A percentile compares a stretch with the other conserved stretches of the same genome.
phyloP scores from a whole-genome alignment of 1,284 basidiomycete genomes.

The Cutaneotrichosporon curvatum region DNA sequence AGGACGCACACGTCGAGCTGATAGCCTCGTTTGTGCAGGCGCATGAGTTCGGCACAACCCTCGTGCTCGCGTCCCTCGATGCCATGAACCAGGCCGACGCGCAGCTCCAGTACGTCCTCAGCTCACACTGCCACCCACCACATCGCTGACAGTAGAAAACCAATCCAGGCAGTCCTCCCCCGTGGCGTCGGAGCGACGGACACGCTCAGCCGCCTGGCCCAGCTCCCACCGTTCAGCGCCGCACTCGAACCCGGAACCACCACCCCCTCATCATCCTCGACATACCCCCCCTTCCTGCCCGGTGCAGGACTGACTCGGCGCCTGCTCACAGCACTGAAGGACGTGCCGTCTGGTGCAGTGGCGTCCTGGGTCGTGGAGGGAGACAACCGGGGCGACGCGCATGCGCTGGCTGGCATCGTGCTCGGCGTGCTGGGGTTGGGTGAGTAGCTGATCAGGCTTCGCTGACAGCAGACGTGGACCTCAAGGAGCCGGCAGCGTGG shows the following conservation, averaged over 20 bases:
- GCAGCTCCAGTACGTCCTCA: conserved; percentile 60
- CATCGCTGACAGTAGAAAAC: conserved; percentile 16
- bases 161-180: conserved; percentile 43
- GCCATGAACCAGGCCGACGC: conserved; percentile 62
- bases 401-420: conserved; percentile 52
- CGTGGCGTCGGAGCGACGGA: conserved; percentile 45
- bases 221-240: conserved; percentile 47
- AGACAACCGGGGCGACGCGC: conserved; percentile 67
- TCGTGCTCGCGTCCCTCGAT: conserved; percentile 68
- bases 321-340: conserved; percentile 51
- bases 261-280: conserved; percentile 25
- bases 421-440: neutral
- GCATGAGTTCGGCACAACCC: conserved; percentile 51
- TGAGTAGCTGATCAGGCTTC: neutral
- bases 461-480: conserved; percentile 13
- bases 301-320: conserved; percentile 65
- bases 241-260: conserved; percentile 1
- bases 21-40: conserved; percentile 54
- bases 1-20: conserved; percentile 58
- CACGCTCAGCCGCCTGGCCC: conserved; percentile 48
- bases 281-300: conserved; percentile 51
- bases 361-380: conserved; percentile 60
- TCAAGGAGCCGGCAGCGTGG: conserved; percentile 37
- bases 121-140: neutral
- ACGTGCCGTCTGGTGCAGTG: conserved; percentile 40